Evolutionary conservation across 495 filamentous ascomycete species (phyloP).

Genomic region (Trichoderma asperelloides): DNA sequence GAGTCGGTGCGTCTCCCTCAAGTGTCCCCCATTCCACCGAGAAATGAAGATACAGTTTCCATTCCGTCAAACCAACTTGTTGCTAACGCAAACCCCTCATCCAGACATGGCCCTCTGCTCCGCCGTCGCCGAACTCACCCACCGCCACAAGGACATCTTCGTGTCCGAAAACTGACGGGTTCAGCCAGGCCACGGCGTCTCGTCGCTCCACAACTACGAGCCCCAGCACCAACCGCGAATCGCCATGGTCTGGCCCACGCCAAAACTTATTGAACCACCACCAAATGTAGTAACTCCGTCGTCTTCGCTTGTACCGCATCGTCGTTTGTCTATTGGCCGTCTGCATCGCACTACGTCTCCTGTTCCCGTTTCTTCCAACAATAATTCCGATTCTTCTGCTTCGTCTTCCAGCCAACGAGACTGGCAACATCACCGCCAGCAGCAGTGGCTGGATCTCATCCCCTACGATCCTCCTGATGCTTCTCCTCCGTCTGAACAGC

Average conservation of each 20-base stretch:
- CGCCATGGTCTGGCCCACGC: slow-evolving; percentile 11
- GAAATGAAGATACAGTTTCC: background rate
- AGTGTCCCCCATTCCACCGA: background rate
- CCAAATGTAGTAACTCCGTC: background rate
- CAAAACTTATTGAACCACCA: background rate
- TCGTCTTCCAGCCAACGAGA: background rate
- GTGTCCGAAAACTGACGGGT: background rate
- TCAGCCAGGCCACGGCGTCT: slow-evolving; percentile 7
- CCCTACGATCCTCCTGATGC: background rate
- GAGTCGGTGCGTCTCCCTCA: slow-evolving; percentile 50
- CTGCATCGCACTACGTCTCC: background rate
- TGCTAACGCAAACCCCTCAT: background rate
- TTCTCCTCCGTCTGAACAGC: background rate
- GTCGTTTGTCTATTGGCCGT: background rate
- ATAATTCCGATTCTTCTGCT: background rate
- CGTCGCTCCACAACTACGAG: background rate
- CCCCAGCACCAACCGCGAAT: slow-evolving; percentile 9
- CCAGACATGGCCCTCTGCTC: slow-evolving; percentile 7
- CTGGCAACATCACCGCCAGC: background rate
- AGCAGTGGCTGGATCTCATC: background rate
- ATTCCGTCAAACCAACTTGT: too few relatives aligned
- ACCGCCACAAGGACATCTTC: slow-evolving; percentile 9
- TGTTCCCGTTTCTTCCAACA: background rate
- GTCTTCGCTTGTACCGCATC: background rate
- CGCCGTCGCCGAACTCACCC: slow-evolving; percentile 11